phyloP scores from a whole-genome alignment of 192 early-diverging fungal genomes.

The Umbelopsis isabellina region DNA sequence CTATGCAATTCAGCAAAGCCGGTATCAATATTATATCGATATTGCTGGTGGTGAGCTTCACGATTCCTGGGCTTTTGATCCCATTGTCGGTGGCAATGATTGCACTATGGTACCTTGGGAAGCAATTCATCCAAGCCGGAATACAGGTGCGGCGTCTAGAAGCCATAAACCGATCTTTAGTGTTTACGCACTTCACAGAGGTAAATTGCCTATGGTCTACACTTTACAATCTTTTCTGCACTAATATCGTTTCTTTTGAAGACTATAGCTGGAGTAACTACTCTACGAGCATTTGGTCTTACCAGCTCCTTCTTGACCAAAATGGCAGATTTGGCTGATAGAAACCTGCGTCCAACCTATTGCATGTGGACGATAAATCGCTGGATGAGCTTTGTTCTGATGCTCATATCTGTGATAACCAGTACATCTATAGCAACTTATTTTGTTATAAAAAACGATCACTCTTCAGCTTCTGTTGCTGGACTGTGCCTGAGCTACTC shows the following conservation, averaged over 20 bases:
- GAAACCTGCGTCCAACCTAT: constrained; percentile 77
- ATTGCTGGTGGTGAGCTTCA: constrained; percentile 7
- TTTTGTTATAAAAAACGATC: constrained; percentile 49
- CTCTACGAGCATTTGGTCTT: constrained; percentile 78
- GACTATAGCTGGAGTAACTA: constrained; percentile 63
- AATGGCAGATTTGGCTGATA: constrained; percentile 34
- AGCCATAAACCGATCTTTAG: constrained; percentile 66
- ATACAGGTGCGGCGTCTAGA: constrained; percentile 84
- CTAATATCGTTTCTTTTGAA: neutral
- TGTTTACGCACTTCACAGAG: constrained; percentile 81
- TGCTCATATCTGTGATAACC: constrained; percentile 70
- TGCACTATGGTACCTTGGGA: constrained; percentile 34
- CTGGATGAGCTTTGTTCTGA: constrained; percentile 81
- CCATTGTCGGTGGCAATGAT: neutral
- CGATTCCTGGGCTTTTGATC: constrained; percentile 1
- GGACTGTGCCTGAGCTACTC: constrained; percentile 83
- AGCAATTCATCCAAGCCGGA: constrained; percentile 60
- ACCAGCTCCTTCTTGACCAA: constrained; percentile 61
- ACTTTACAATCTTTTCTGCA: neutral
- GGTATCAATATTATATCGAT: constrained; percentile 17
- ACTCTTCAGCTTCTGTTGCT: constrained; percentile 72
- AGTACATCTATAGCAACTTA: constrained; percentile 61
- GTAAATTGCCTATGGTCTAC: constrained; percentile 31
- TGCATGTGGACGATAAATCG: constrained; percentile 78
- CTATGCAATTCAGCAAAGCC: constrained; percentile 14